Evolutionary conservation across 139 green algal species (phyloP), one percentile per base, ranked within the genome.

Genomic region (Coelastrella sp.): DNA sequence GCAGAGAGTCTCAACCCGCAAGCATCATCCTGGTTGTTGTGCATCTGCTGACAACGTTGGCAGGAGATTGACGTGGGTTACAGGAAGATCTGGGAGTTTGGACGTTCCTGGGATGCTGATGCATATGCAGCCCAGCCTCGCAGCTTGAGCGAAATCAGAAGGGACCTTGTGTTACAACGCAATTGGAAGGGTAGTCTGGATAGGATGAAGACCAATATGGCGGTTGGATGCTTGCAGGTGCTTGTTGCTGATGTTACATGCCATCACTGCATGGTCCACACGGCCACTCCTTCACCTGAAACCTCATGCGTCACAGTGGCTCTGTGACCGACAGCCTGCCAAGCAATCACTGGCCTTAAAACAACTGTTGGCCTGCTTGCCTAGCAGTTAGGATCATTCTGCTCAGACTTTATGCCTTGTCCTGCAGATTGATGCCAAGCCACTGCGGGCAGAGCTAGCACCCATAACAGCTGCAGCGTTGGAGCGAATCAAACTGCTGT

Each of bases 151-250:
- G 67, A 86, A 78, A 94, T 95, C 60, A 87, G 92, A 0, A 86
- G 88, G 11, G 93, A 96, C 87, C 91, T 97, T 89, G 87, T 94
- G 69, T 82, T 91, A 83, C 92, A 95, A 89, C 89, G 89, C 69
- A 89, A 94, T 62, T 96, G 93, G 93, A 89, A 92, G 45, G 92
- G 89, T 41, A 91, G 93, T 87, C 89, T 97, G 59, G 94, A 97
- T 27, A 88, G 88, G 37, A 95, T 97, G 92, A 95, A 95, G 81
- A 94, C 94, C 51, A 90, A 68, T 64, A 91, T 82, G 63, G 79
- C 85, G 19, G 86, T 93, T 3, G 90, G 90, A 51, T 93, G 88
- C 84, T 68, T 97, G 84, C 91, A 92, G 71, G 87, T 97, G 45
- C 11, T 13, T 57, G 45, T 57, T 13, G 11, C 45, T 23, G 45